Evolutionary conservation across 2,329 filamentous ascomycete genomes (phyloP), one percentile per base, ranked within the genome.

Genomic region (Fusarium coicis): DNA sequence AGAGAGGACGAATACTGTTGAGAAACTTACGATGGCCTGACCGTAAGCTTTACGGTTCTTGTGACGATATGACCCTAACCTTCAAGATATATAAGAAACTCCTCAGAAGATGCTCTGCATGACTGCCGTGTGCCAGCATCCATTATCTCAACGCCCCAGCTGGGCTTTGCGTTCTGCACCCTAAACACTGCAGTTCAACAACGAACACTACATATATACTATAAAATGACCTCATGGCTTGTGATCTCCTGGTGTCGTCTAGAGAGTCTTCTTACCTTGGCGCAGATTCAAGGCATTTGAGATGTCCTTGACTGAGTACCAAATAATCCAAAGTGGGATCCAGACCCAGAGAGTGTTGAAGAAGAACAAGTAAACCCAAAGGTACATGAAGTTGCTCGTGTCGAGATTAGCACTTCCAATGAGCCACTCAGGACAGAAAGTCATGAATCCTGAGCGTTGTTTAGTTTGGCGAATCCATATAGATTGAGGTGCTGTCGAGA

Each of bases 261-360:
- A 82, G 42, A 77, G 34, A 3, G 73, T 76, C 74, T 83, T 83
- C 62, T 78, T 83, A 2, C 65, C 60, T 26, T 77, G 56, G 7
- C 80, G 78, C 43, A 74, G 73, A 5, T 62, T 80, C 73, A 90
- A 87, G 1, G 89, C 89, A 60, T 85, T 81, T 14, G 84, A 83
- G 58, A 92, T 90, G 70, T 92, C 88, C 26, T 77, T 73, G 44
- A 85, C 85, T 4, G 87, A 85, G 63, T 90, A 85, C 74, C 85
- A 90, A 62, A 91, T 83, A 26, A 87, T 84, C 79, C 90, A 92
- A 4, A 88, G 63, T 1, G 91, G 91, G 69, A 92, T 85, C 69
- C 88, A 87, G 8, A 93, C 90, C 91, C 91, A 93, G 8, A 92
- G 82, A 75, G 86, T 87, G 80, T 93, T 93, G 84, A 93, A 92